Percentiles rank a stretch among this genome's conserved stretches.
These are phyloP conservation scores for Stemphylium vesicarium DNA, from an alignment of 2,329 filamentous ascomycete genomes.

Conservation along the genomic window DNA sequence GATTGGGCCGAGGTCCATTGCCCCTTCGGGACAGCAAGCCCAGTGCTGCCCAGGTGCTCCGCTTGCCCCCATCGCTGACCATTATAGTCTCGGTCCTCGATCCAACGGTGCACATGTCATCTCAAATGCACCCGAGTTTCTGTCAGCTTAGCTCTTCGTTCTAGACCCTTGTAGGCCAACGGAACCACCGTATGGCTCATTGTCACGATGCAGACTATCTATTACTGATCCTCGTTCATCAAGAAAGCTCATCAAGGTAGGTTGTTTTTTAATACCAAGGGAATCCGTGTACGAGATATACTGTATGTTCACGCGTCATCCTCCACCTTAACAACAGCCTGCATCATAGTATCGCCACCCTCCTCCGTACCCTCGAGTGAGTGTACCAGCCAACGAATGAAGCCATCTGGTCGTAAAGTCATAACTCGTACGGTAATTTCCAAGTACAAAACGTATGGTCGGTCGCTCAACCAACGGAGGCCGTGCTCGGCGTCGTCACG, in stretches of 20 bases:
- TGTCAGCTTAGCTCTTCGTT: neutral
- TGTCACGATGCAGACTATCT: neutral
- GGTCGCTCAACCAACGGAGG: neutral
- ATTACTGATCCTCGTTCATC: neutral
- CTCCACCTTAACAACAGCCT: neutral
- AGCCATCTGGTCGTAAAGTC: neutral
- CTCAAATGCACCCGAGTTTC: no score
- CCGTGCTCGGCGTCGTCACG: neutral
- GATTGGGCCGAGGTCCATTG: constrained; percentile 25
- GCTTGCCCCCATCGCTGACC: neutral
- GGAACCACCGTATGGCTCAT: neutral
- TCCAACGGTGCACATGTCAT: no score
- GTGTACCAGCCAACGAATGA: neutral
- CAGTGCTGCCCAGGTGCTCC: constrained; percentile 2
- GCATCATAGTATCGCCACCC: neutral
- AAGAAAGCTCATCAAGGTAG: neutral
- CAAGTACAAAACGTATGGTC: neutral
- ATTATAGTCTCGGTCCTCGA: no score
- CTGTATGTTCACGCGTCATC: neutral
- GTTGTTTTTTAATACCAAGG: neutral
- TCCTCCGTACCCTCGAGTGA: neutral
- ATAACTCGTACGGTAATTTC: neutral
- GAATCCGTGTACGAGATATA: neutral
- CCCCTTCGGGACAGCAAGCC: constrained; percentile 18
- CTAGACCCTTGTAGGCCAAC: neutral